These are phyloP conservation scores for Alnus glutinosa DNA, from an alignment of 306 rosid genomes.

Conservation along the genomic window DNA sequence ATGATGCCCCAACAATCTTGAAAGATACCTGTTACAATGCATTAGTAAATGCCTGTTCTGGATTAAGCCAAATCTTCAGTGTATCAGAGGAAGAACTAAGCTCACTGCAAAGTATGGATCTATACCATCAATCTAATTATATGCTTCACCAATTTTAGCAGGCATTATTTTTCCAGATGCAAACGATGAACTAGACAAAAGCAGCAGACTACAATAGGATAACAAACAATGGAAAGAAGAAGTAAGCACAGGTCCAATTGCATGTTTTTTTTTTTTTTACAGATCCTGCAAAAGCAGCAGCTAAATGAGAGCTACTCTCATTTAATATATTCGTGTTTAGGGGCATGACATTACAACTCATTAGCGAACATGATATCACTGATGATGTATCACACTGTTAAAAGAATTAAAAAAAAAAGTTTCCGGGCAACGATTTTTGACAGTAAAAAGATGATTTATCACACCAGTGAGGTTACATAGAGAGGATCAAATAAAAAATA, in stretches of 20 bases:
- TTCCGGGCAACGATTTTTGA: not conserved
- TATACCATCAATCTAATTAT: not conserved
- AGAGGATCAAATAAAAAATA: not conserved
- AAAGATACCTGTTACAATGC: constrained; percentile 60
- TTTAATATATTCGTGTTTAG: not conserved
- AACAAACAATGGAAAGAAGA: not conserved
- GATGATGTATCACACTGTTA: not conserved
- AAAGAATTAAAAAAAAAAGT: too few relatives aligned
- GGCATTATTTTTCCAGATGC: constrained; percentile 7
- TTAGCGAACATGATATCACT: not conserved
- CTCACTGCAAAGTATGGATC: not conserved
- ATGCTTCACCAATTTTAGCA: not conserved
- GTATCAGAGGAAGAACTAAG: constrained; percentile 6
- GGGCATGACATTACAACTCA: not conserved
- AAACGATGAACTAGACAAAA: not conserved
- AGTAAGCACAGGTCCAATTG: not conserved
- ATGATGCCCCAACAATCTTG: constrained; percentile 84
- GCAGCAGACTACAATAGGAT: not conserved
- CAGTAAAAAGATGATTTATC: not conserved
- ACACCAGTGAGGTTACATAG: not conserved
- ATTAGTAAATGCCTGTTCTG: constrained; percentile 23
- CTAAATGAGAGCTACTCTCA: not conserved
- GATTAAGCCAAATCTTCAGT: constrained; percentile 16
- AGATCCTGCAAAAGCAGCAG: not conserved
- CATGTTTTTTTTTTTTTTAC: not conserved